Evolutionary conservation across 768 basidiomycete species (phyloP).

Genomic region (Rhodotorula graminis): DNA sequence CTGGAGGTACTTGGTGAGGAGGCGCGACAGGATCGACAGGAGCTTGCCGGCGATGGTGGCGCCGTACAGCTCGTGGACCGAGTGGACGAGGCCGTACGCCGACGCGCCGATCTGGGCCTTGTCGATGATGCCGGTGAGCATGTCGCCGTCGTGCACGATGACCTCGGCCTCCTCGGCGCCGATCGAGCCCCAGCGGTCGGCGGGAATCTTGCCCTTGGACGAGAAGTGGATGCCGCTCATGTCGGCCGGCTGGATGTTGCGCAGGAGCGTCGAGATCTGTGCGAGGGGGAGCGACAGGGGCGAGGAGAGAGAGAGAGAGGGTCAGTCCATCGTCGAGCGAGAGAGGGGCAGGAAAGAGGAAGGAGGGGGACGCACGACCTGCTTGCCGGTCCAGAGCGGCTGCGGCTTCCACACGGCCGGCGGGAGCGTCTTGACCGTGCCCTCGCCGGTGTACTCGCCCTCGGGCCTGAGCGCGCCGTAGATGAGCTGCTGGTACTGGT

Average conservation of each 20-base stretch:
- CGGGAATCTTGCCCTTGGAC: constrained; percentile 83
- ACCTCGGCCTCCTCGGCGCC: constrained; percentile 80
- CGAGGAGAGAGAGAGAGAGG: not conserved
- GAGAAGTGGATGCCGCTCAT: constrained; percentile 76
- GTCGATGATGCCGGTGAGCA: constrained; percentile 88
- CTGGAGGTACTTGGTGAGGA: constrained; percentile 95
- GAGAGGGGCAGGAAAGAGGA: not conserved
- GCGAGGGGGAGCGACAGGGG: not conserved
- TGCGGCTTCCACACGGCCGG: constrained; percentile 88
- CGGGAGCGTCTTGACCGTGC: constrained; percentile 72
- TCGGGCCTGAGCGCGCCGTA: constrained; percentile 92
- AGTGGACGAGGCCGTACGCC: constrained; percentile 93
- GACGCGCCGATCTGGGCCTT: constrained; percentile 96
- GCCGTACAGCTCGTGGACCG: constrained; percentile 92
- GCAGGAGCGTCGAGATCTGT: constrained; percentile 87
- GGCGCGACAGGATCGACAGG: constrained; percentile 82
- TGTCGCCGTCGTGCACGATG: constrained; percentile 83
- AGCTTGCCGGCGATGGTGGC: constrained; percentile 81
- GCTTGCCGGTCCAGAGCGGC: constrained; percentile 95
- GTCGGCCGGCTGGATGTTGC: constrained; percentile 78
- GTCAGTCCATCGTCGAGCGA: not conserved
- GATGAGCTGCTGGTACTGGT: constrained; percentile 91
- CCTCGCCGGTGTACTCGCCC: constrained; percentile 58
- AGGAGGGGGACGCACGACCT: constrained; percentile 64
- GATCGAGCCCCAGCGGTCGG: constrained; percentile 53